These are phyloP conservation scores for Aureobasidium lini DNA, from an alignment of 2,329 filamentous ascomycete genomes.

Conservation along the genomic window DNA sequence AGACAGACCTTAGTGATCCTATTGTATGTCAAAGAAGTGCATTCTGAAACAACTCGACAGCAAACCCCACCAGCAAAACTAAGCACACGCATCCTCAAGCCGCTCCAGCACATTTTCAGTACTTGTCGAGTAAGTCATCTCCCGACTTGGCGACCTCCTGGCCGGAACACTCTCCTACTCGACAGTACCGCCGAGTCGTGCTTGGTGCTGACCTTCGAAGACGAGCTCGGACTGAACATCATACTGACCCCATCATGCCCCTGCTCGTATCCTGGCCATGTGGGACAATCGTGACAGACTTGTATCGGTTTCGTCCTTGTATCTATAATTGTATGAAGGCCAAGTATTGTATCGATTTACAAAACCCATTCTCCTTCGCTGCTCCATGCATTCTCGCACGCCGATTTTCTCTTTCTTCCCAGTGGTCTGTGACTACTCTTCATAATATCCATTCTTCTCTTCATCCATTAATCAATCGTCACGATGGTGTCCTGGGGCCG, in stretches of 20 bases:
- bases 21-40: too few species aligned
- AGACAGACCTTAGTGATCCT: too few species aligned
- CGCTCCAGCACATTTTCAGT: background rate
- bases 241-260: background rate
- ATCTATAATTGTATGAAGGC: slow-evolving; percentile 5
- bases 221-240: background rate
- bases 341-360: background rate
- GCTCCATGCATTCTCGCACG: background rate
- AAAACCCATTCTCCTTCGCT: background rate
- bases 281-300: background rate
- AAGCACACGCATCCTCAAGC: background rate
- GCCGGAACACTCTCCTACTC: too few species aligned
- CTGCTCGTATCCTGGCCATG: background rate
- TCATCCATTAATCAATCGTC: background rate
- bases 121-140: background rate
- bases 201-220: background rate
- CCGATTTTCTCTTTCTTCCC: background rate
- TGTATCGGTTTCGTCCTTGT: slow-evolving; percentile 1
- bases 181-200: background rate
- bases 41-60: too few species aligned
- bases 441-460: background rate
- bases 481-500: slow-evolving; percentile 3
- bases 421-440: background rate
- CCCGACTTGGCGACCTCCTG: background rate
- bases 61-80: too few species aligned